A percentile compares a stretch with the other conserved stretches of the same genome.
Conservation (phyloP, 345 rosid species). For the Laguncularia racemosa region DNA sequence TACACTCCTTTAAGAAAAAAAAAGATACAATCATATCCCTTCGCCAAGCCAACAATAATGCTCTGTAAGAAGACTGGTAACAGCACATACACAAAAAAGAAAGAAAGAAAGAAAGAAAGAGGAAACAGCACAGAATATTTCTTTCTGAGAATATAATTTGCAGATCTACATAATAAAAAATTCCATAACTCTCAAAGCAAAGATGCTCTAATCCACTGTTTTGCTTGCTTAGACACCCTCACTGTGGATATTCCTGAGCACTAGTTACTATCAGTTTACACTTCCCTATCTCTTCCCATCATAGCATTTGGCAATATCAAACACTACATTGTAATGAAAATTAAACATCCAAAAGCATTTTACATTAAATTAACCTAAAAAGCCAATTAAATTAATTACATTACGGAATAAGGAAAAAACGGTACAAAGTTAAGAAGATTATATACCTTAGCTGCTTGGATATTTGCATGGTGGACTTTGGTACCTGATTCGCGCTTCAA, state of each 20-base stretch:
- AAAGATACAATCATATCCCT: neutral
- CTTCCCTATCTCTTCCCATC: too few relatives aligned
- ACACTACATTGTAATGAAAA: neutral
- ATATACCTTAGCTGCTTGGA: conserved; percentile 75
- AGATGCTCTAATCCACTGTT: too few relatives aligned
- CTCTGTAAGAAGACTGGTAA: neutral
- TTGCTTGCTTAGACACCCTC: too few relatives aligned
- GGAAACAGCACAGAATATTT: neutral
- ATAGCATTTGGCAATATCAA: neutral
- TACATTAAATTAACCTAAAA: too few relatives aligned
- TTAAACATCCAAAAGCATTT: neutral
- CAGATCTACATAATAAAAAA: neutral
- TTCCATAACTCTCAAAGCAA: neutral
- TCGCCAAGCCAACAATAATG: too few relatives aligned
- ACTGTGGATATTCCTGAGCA: too few relatives aligned
- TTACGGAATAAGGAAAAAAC: neutral
- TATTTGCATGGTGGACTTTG: conserved; percentile 88
- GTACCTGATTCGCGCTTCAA: conserved; percentile 89
- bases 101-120: neutral
- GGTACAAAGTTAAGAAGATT: neutral
- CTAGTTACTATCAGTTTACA: too few relatives aligned
- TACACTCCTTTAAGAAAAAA: neutral
- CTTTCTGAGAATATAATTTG: neutral
- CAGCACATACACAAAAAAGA: neutral
- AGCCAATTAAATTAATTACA: too few relatives aligned